Evolutionary conservation across 2,329 filamentous ascomycete genomes (phyloP).

Genomic region (Penicillium sp.): DNA sequence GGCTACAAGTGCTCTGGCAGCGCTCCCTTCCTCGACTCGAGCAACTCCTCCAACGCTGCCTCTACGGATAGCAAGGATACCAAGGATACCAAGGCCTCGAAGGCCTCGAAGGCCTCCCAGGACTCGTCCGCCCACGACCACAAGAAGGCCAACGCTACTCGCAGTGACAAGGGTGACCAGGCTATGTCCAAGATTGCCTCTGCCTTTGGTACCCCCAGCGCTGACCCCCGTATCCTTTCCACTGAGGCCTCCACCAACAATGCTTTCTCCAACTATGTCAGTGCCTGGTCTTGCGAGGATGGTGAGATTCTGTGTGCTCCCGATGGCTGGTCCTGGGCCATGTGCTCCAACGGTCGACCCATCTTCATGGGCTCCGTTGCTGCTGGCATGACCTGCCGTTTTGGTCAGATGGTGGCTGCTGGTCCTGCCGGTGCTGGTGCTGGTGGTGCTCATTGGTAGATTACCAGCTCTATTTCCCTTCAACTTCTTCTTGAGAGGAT

Average conservation of each 20-base stretch:
- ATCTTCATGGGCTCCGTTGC: slow-evolving; percentile 39
- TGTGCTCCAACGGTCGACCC: slow-evolving; percentile 30
- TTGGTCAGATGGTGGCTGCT: slow-evolving; percentile 21
- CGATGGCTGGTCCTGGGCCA: slow-evolving; percentile 31
- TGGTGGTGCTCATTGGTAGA: neutral
- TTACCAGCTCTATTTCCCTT: neutral
- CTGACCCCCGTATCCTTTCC: slow-evolving; percentile 7
- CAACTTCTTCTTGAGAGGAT: neutral
- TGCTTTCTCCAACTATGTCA: slow-evolving; percentile 14
- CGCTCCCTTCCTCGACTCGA: slow-evolving; percentile 29
- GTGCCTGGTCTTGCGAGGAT: slow-evolving; percentile 17
- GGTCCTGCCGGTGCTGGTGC: neutral
- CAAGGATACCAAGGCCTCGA: neutral
- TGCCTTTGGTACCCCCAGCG: slow-evolving; percentile 7
- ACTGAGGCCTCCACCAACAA: slow-evolving; percentile 17
- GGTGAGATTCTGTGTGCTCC: slow-evolving; percentile 33
- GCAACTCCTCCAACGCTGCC: slow-evolving; percentile 7
- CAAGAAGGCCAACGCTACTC: slow-evolving; percentile 13
- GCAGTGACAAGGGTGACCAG: slow-evolving; percentile 7
- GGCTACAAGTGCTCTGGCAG: slow-evolving; percentile 33
- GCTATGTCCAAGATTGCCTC: slow-evolving; percentile 14
- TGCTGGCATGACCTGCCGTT: slow-evolving; percentile 31
- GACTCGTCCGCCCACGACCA: slow-evolving; percentile 3
- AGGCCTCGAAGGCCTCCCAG: slow-evolving; percentile 1
- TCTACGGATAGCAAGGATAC: slow-evolving; percentile 8